A percentile compares a stretch with the other conserved stretches of the same genome.
Evolutionary conservation across 345 rosid species (phyloP).

Genomic region (Hypericum androsaemum): DNA sequence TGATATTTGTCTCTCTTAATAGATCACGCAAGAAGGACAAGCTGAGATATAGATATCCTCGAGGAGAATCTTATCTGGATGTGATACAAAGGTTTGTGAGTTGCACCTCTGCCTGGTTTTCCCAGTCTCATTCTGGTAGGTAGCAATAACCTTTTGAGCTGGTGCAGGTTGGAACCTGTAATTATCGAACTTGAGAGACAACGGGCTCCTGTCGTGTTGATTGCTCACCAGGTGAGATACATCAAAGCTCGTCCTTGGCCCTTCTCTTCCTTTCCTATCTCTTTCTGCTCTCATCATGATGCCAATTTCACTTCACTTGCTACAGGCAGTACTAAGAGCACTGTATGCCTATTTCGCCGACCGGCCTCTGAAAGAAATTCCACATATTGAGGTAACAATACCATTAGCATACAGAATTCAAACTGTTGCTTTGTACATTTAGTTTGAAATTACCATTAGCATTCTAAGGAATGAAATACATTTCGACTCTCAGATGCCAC

Average conservation of each 20-base stretch:
- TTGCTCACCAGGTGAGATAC: slow-evolving; percentile 84
- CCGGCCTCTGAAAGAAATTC: slow-evolving; percentile 93
- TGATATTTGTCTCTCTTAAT: slow-evolving; percentile 6
- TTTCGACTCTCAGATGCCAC: slow-evolving; percentile 57
- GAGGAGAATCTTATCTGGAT: slow-evolving; percentile 98
- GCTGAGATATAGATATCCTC: slow-evolving; percentile 88
- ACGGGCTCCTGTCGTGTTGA: slow-evolving; percentile 95
- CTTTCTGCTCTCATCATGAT: background rate
- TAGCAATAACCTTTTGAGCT: slow-evolving; percentile 8
- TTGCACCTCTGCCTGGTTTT: background rate
- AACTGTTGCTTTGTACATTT: too few relatives aligned
- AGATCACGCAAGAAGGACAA: slow-evolving; percentile 91
- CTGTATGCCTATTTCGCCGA: slow-evolving; percentile 98
- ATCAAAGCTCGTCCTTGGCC: background rate
- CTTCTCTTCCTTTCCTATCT: background rate
- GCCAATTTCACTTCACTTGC: background rate
- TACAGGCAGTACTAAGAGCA: slow-evolving; percentile 98
- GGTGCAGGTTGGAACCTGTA: slow-evolving; percentile 91
- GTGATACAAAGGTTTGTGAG: slow-evolving; percentile 80
- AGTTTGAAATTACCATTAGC: too few relatives aligned
- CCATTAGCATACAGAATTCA: too few relatives aligned
- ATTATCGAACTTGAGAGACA: slow-evolving; percentile 96
- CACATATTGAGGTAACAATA: slow-evolving; percentile 74
- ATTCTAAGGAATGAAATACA: too few relatives aligned
- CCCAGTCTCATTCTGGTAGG: slow-evolving; percentile 1